Conservation (phyloP, 202 grass and related monocot species). For the Hordeum pubiflorum region DNA sequence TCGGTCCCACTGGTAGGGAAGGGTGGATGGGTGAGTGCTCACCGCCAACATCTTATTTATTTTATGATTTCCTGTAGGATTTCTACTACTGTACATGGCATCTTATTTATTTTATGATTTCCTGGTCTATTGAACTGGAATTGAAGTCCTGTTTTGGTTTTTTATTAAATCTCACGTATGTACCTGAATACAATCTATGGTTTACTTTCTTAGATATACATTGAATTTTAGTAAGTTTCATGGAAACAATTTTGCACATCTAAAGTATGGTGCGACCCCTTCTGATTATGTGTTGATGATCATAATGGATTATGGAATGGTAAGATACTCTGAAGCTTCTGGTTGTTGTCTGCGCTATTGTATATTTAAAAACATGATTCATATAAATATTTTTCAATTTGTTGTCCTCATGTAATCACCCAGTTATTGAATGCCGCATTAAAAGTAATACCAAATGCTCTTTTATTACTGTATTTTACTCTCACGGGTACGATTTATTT, state of each 20-base stretch:
- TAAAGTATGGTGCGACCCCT: conserved; percentile 76
- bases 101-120: no score
- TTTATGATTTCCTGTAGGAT: no score
- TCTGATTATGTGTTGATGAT: conserved; percentile 86
- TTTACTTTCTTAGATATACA: background rate
- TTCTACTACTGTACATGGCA: no score
- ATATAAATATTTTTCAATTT: background rate
- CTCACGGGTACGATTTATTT: background rate
- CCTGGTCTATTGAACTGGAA: no score
- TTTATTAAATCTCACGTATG: conserved; percentile 68
- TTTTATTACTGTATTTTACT: background rate
- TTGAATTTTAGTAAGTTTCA: background rate
- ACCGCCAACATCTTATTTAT: no score
- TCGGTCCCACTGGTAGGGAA: no score
- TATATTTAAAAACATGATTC: background rate
- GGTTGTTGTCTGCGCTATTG: background rate
- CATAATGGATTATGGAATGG: conserved; percentile 93
- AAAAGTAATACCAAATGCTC: background rate
- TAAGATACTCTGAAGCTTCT: conserved; percentile 33
- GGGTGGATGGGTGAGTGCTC: no score
- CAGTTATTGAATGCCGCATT: background rate
- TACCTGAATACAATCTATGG: conserved; percentile 1
- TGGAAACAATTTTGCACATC: conserved; percentile 21
- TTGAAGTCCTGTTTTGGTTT: no score
- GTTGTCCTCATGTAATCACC: background rate